Evolutionary conservation across 352 stramenopile species (phyloP), one percentile per base, ranked within the genome.

Genomic region (Globisporangium rhizosaccharum): DNA sequence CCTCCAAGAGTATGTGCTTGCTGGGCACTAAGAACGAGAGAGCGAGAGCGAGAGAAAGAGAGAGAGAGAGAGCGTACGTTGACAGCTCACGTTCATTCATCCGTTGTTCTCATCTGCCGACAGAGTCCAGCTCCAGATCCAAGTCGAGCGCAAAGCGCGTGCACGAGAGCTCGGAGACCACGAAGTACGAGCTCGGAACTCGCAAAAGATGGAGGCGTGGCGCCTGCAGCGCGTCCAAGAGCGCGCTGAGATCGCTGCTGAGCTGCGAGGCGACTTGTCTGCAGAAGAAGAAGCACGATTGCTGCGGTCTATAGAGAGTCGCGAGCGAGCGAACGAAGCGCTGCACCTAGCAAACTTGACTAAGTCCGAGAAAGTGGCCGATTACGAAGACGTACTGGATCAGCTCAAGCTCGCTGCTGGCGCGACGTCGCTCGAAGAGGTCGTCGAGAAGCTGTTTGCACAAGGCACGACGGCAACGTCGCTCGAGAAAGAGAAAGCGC

Each of bases 201-300:
- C 84, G 3, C 79, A 94, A 48, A 86, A 85, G 47, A 94, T 94
- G 82, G 84, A 94, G 60, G 58, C 53, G 2, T 94, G 84, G 84
- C 65, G 84, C 3, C 59, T 90, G 5, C 78, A 90, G 55, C 76
- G 84, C 3, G 77, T 79, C 7, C 74, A 88, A 49, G 82, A 94
- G 61, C 76, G 84, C 9, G 74, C 79, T 7, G 84, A 92, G 54
- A 85, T 94, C 65, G 82, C 79, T 0, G 84, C 82, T 3, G 76
- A 94, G 47, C 69, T 94, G 37, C 71, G 83, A 51, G 83, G 83
- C 14, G 83, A 93, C 30, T 58, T 92, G 37, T 88, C 76, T 0
- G 76, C 61, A 2, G 81, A 92, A 4, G 80, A 90, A 57, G 82
- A 92, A 61, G 59, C 66, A 26, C 62, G 68, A 6, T 50, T 92